phyloP scores from a whole-genome alignment of 176 grass and related monocot species.

The Oryza meridionalis region DNA sequence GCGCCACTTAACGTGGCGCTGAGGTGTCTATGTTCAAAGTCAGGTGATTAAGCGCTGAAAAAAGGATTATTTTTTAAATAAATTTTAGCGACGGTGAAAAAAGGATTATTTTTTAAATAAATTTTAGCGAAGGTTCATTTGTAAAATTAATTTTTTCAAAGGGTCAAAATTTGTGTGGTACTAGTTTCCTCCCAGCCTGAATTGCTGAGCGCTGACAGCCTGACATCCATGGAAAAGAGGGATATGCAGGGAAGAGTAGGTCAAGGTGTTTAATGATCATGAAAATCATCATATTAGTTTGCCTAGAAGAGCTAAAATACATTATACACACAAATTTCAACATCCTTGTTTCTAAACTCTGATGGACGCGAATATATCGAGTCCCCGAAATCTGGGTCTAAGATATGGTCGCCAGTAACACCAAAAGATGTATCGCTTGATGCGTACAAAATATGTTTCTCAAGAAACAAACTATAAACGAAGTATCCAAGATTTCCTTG shows the following conservation, averaged over 20 bases:
- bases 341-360: not conserved
- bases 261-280: not conserved
- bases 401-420: not conserved
- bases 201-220: no score
- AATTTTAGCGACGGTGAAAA: no score
- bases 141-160: no score
- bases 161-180: no score
- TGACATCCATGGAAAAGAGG: not conserved
- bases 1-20: no score
- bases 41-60: no score
- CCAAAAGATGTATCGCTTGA: conserved; percentile 13
- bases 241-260: no score
- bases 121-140: no score
- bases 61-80: no score
- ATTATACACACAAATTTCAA: conserved; percentile 3
- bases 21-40: no score
- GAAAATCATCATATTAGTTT: not conserved
- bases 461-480: not conserved
- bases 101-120: no score
- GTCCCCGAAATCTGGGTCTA: not conserved
- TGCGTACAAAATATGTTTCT: conserved; percentile 11
- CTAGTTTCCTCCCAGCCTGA: no score
- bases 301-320: not conserved
- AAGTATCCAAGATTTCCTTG: not conserved
- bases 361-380: not conserved